Conservation (phyloP, 495 filamentous ascomycete species). For the Aspergillus coremiiformis region DNA sequence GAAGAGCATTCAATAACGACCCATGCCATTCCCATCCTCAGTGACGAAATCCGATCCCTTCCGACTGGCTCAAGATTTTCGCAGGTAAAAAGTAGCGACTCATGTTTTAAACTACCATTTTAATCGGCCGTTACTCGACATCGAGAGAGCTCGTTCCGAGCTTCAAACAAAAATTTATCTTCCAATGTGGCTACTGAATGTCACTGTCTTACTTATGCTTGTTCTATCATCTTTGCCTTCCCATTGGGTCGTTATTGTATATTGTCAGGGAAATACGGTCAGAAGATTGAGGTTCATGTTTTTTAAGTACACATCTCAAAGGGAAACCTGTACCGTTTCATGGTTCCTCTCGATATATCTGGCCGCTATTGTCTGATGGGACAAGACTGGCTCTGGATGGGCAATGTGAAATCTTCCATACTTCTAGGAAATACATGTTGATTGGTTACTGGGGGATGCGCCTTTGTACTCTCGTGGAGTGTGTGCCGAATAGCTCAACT, state of each 20-base stretch:
- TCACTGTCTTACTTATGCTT: background rate
- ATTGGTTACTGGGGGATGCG: background rate
- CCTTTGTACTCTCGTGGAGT: background rate
- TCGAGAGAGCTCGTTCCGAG: background rate
- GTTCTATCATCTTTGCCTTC: background rate
- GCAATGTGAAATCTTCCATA: conserved; percentile 8
- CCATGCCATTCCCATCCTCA: conserved; percentile 14
- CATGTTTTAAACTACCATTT: conserved; percentile 8
- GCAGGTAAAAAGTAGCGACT: conserved; percentile 2
- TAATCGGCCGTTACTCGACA: conserved; percentile 12
- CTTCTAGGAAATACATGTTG: conserved; percentile 3
- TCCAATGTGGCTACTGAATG: background rate
- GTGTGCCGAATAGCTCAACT: background rate
- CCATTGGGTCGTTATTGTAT: conserved; percentile 5
- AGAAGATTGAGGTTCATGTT: background rate
- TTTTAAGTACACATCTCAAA: background rate
- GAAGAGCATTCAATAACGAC: conserved; percentile 17
- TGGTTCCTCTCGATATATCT: background rate
- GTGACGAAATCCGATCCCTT: conserved; percentile 1
- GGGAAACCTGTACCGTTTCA: background rate
- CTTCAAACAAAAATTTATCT: background rate
- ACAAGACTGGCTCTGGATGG: conserved; percentile 2
- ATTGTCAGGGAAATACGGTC: background rate
- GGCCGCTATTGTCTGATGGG: background rate
- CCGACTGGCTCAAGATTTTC: conserved; percentile 1